phyloP scores from a whole-genome alignment of 2,329 filamentous ascomycete genomes.

The Colletotrichum echinochloae region DNA sequence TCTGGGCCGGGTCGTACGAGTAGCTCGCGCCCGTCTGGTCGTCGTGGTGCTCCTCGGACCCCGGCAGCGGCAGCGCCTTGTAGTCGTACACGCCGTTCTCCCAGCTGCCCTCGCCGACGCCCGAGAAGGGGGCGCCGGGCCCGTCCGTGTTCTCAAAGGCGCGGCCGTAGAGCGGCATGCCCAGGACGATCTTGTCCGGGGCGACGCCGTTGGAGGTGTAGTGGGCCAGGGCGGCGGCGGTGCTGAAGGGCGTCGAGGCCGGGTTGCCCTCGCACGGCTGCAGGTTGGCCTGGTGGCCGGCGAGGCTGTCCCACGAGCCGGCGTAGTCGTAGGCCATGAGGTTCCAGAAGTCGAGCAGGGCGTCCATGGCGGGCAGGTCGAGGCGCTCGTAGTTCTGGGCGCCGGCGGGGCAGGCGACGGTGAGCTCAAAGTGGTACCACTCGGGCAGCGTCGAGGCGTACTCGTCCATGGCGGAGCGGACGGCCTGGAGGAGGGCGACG shows the following conservation, averaged over 20 bases:
- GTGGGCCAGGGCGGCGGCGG: constrained; percentile 74
- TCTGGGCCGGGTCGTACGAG: constrained; percentile 74
- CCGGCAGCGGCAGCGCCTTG: constrained; percentile 81
- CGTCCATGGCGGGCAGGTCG: constrained; percentile 73
- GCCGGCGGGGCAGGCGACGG: constrained; percentile 73
- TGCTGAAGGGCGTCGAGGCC: constrained; percentile 81
- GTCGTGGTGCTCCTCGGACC: constrained; percentile 75
- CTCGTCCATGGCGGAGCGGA: constrained; percentile 68
- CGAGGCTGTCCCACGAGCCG: constrained; percentile 79
- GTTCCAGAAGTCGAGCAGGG: constrained; percentile 79
- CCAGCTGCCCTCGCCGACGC: constrained; percentile 84
- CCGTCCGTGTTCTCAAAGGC: constrained; percentile 85
- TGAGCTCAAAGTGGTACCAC: constrained; percentile 71
- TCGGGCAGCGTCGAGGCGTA: constrained; percentile 61
- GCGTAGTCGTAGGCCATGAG: constrained; percentile 92
- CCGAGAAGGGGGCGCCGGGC: constrained; percentile 74
- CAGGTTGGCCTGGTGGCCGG: constrained; percentile 87
- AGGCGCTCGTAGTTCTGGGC: constrained; percentile 72
- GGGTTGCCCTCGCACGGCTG: constrained; percentile 70
- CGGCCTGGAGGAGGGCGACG: constrained; percentile 68
- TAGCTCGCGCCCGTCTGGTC: constrained; percentile 76
- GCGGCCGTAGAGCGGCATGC: constrained; percentile 93
- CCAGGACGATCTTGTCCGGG: constrained; percentile 81
- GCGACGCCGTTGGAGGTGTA: constrained; percentile 76
- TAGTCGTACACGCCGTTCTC: constrained; percentile 90